Evolutionary conservation across 352 stramenopile species (phyloP), one percentile per base, ranked within the genome.

Genomic region (Pythium sp.): DNA sequence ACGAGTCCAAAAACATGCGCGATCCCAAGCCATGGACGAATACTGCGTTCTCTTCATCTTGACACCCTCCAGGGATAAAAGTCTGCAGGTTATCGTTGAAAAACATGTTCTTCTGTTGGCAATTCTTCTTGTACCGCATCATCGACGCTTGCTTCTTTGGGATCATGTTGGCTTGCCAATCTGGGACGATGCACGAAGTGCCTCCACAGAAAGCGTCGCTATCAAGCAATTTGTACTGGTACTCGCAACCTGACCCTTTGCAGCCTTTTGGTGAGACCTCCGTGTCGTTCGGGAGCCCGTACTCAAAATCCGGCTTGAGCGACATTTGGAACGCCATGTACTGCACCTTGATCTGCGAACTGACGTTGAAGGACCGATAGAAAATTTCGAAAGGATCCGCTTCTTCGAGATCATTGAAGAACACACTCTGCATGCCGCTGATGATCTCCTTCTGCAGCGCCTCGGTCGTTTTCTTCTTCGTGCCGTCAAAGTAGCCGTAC

Each of bases 401-500:
- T 4, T 32, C 14, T 5, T 76, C 62, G 15, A 76, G 26, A 6
- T 74, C 51, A 8, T 14, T 22, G 22, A 49, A 53, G 53, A 76
- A 76, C 15, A 58, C 43, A 20, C 59, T 55, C 54, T 57, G 51
- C 24, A 68, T 36, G 34, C 58, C 62, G 1, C 47, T 18, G n/a
- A 63, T 3, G 20, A 73, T 63, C 24, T 69, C 67, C 5, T 57
- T 56, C 8, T 47, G 20, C 28, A 76, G 59, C 12, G 53, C 46
- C 1, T 26, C 28, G 0, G 26, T 5, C 11, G 47, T 72, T 28
- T 71, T 60, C 20, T 60, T 22, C 58, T 66, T 64, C 22, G 62
- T 74, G 15, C 71, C 71, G 47, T 76, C 68, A 24, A 71, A 46
- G 68, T 72, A 76, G 18, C 54, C 58, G n/a, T 74, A 72, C 30